A percentile compares a stretch with the other conserved stretches of the same genome.
phyloP scores from a whole-genome alignment of 2,329 filamentous ascomycete genomes.

The Colletotrichum plurivorum region DNA sequence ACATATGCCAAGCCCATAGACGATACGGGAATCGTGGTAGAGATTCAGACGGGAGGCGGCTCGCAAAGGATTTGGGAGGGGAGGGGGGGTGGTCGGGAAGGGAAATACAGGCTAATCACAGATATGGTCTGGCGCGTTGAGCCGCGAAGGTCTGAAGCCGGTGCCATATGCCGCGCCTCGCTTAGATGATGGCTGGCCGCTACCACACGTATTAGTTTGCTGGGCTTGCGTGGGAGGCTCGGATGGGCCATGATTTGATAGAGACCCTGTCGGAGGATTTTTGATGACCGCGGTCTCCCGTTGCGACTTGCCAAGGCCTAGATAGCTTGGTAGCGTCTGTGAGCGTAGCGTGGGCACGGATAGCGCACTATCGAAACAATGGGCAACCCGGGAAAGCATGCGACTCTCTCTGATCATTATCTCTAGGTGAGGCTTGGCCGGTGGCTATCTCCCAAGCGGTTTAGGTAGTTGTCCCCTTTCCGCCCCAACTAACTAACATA shows the following conservation, averaged over 20 bases:
- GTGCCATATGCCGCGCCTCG: constrained; percentile 17
- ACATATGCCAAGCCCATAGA: not conserved
- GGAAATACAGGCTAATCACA: constrained; percentile 10
- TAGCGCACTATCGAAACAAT: constrained; percentile 30
- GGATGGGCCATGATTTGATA: not conserved
- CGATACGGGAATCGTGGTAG: not conserved
- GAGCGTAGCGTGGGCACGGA: constrained; percentile 22
- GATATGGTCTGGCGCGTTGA: too few relatives aligned
- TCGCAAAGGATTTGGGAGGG: too few relatives aligned
- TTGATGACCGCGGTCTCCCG: not conserved
- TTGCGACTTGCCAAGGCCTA: not conserved
- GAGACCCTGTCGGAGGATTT: constrained; percentile 29
- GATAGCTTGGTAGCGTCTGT: too few relatives aligned
- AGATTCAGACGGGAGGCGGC: not conserved
- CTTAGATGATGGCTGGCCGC: not conserved
- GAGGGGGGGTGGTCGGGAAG: too few relatives aligned
- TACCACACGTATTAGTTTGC: too few relatives aligned
- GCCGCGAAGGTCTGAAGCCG: not conserved
- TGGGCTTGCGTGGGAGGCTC: too few relatives aligned
- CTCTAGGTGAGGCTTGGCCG: not conserved
- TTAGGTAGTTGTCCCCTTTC: too few relatives aligned
- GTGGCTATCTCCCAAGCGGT: not conserved
- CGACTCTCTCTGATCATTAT: not conserved
- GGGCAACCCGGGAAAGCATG: not conserved
- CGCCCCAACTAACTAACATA: too few relatives aligned